Conservation (phyloP, 306 rosid genomes). For the Vigna reflexopilosa region DNA sequence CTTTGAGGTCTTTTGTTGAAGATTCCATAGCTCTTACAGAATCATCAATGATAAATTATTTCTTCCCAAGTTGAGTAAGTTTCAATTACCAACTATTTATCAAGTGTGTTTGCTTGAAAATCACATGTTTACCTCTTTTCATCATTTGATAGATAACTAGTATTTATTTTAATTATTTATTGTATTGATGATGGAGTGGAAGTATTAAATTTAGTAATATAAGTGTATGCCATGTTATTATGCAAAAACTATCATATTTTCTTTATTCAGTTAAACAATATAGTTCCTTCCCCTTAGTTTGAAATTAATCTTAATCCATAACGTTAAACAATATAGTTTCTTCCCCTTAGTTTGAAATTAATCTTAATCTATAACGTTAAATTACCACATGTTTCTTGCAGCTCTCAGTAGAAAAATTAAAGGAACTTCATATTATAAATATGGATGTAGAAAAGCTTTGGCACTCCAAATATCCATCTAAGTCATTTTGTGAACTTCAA, state of each 20-base stretch:
- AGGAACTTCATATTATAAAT: neutral
- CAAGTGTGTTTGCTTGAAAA: neutral
- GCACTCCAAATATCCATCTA: neutral
- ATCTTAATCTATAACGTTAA: neutral
- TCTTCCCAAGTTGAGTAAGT: neutral
- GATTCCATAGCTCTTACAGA: neutral
- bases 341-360: neutral
- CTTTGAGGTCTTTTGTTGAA: neutral
- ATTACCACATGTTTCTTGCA: neutral
- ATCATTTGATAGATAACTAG: neutral
- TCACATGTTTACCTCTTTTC: neutral
- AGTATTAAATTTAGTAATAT: neutral
- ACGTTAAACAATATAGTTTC: neutral
- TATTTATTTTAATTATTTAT: neutral
- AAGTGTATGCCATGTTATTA: neutral
- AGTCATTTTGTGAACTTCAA: neutral
- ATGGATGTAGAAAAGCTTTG: neutral
- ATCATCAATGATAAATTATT: neutral
- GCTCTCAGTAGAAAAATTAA: neutral
- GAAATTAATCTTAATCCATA: neutral
- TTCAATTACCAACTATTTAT: neutral
- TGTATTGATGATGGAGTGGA: neutral
- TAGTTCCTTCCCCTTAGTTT: neutral
- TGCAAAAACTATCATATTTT: neutral
- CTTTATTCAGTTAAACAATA: neutral